phyloP scores from a whole-genome alignment of 78 protist species.

The Dictyostelium capitatum region DNA sequence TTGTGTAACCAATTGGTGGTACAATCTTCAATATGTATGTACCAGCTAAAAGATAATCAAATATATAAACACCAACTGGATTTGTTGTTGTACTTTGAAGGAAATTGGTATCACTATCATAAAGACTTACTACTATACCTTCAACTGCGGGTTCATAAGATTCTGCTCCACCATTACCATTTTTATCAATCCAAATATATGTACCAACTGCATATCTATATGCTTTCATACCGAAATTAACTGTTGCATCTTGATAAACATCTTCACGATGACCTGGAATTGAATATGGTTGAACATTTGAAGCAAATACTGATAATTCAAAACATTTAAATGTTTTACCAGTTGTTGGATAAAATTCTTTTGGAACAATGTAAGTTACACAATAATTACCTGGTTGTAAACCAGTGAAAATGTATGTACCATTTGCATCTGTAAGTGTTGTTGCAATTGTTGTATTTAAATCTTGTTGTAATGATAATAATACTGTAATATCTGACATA shows the following conservation, averaged over 20 bases:
- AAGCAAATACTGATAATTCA: not conserved
- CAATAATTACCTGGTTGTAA: slow-evolving; percentile 26
- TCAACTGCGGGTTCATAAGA: slow-evolving; percentile 27
- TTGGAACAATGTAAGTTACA: not conserved
- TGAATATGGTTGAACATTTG: not conserved
- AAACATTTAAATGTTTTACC: not conserved
- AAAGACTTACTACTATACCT: not conserved
- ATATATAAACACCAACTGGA: slow-evolving; percentile 32
- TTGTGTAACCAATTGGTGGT: not conserved
- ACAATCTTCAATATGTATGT: not conserved
- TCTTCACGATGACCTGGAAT: slow-evolving; percentile 13
- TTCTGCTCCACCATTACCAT: slow-evolving; percentile 48
- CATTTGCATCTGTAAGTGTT: not conserved
- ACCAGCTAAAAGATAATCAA: slow-evolving; percentile 12
- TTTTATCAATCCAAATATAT: slow-evolving; percentile 20
- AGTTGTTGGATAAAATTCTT: not conserved
- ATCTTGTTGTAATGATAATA: not conserved
- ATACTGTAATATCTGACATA: not conserved
- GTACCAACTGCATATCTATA: slow-evolving; percentile 30
- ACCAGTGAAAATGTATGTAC: not conserved
- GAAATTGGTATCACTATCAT: not conserved
- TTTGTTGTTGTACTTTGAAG: not conserved
- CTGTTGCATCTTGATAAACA: not conserved
- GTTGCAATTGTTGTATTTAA: not conserved
- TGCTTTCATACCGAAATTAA: slow-evolving; percentile 30